Base-by-base conservation (phyloP, 306 rosid species). In the Prunus armeniaca region DNA sequence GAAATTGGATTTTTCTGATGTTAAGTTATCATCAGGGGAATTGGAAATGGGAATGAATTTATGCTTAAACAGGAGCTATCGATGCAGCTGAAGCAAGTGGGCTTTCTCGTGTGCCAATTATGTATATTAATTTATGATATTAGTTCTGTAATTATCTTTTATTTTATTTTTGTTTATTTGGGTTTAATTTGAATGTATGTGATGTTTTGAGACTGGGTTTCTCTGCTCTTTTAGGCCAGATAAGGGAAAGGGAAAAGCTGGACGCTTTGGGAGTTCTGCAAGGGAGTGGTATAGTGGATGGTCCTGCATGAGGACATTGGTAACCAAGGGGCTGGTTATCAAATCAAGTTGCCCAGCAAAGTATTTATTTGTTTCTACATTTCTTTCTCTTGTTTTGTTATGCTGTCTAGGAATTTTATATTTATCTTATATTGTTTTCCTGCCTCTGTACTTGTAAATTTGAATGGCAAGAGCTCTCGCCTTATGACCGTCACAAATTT, bases 11-110 rank as follows among this genome's bases (percentile, higher is more conserved):
- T 62, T 83, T 34, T 34, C 41, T 34, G 73, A 68, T 47, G 78
- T 24, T 70, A 54, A 60, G 62, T 74, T 68, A 30, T 74, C 41
- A 34, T 58, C 74, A 93, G 96, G 94, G 93, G 90, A 74, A 87
- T 90, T 72, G 75, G 87, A 86, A 82, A 76, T 76, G 97, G 91
- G 84, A 88, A 78, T 70, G 98, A 92, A 76, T 92, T 86, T 80
- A 95, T 95, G 97, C 90, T 57, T 75, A 95, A 95, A 82, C 92
- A 94, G 82, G 95, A 92, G 84, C 96, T 72, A 88, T 92, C 38
- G 98, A 89, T 80, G 97, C 92, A 73, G 88, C 97, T 45, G 97
- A 95, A 95, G 97, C 96, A n/a, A 92, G 97, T 80, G 97, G 95
- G 38, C 90, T 95, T 61, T 90, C 97, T 80, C 89, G 93, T 79